Conservation (phyloP, 1,284 basidiomycete genomes). For the Ceratobasidium sp. region DNA sequence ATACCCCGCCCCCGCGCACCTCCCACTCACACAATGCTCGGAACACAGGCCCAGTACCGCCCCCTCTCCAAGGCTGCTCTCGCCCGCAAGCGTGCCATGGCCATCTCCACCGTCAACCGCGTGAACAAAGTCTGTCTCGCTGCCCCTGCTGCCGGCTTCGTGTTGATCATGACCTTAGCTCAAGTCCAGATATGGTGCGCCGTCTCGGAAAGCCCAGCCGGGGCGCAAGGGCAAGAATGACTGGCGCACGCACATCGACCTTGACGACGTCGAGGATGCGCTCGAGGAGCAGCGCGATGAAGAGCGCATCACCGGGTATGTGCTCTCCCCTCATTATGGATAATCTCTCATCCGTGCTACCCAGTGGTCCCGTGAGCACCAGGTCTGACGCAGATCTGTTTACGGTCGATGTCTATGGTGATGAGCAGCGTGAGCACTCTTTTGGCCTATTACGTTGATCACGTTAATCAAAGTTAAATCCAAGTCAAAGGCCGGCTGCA, state of each 20-base stretch:
- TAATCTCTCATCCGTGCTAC: slow-evolving; percentile 24
- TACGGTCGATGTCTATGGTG: slow-evolving; percentile 80
- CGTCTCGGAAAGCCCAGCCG: slow-evolving; percentile 74
- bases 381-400: slow-evolving; percentile 79
- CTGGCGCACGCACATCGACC: slow-evolving; percentile 92
- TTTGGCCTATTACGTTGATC: not conserved
- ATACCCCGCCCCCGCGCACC: slow-evolving; percentile 2
- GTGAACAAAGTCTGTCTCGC: slow-evolving; percentile 32
- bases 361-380: slow-evolving; percentile 68
- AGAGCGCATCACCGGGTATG: slow-evolving; percentile 81
- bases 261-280: slow-evolving; percentile 76
- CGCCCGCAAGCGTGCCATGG: slow-evolving; percentile 35
- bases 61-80: slow-evolving; percentile 42
- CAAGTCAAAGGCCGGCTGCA: slow-evolving; percentile 53
- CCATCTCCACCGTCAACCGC: slow-evolving; percentile 38
- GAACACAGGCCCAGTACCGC: slow-evolving; percentile 36
- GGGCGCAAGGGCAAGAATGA: slow-evolving; percentile 90
- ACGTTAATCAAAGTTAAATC: slow-evolving; percentile 4
- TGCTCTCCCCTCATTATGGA: slow-evolving; percentile 41
- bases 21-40: slow-evolving; percentile 31
- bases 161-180: slow-evolving; percentile 40
- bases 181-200: slow-evolving; percentile 59
- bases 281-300: slow-evolving; percentile 80
- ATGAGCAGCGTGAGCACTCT: slow-evolving; percentile 70
- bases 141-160: not conserved